These are phyloP conservation scores for Boletellus sp. DNA, from an alignment of 1,284 basidiomycete species.

Conservation along the genomic window DNA sequence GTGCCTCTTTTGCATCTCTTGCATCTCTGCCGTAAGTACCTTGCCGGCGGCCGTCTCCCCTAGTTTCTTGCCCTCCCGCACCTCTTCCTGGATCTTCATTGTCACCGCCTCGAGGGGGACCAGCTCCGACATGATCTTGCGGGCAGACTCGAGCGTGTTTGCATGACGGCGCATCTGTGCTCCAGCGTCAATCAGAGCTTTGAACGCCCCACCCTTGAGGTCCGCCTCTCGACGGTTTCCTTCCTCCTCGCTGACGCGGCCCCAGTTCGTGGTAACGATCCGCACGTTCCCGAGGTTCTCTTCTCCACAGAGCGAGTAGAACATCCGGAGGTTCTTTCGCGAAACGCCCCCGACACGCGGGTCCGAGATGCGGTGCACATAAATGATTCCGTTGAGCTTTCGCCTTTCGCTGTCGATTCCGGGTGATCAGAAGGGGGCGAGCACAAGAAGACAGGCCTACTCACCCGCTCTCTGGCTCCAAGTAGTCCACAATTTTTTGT, in stretches of 20 bases:
- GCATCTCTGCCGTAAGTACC: not conserved
- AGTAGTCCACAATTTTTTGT: slow-evolving; percentile 28
- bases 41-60: slow-evolving; percentile 1
- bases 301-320: slow-evolving; percentile 45
- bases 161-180: slow-evolving; percentile 4
- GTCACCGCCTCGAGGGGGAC: not conserved
- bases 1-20: slow-evolving; percentile 1
- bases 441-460: not conserved
- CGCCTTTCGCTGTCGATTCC: not conserved
- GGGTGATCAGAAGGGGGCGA: not conserved
- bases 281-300: slow-evolving; percentile 17
- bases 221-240: not conserved
- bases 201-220: slow-evolving; percentile 1
- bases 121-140: slow-evolving; percentile 2
- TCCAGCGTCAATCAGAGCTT: not conserved
- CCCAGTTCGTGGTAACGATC: slow-evolving; percentile 5
- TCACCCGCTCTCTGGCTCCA: slow-evolving; percentile 37
- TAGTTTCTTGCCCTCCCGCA: not conserved
- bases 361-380: slow-evolving; percentile 30
- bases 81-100: slow-evolving; percentile 5
- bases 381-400: slow-evolving; percentile 36
- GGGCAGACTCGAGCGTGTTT: slow-evolving; percentile 3
- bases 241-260: not conserved
- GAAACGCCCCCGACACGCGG: slow-evolving; percentile 42
- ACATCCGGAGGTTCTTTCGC: slow-evolving; percentile 41